Conservation (phyloP, 441 rosid species). For the Eutrema salsugineum region DNA sequence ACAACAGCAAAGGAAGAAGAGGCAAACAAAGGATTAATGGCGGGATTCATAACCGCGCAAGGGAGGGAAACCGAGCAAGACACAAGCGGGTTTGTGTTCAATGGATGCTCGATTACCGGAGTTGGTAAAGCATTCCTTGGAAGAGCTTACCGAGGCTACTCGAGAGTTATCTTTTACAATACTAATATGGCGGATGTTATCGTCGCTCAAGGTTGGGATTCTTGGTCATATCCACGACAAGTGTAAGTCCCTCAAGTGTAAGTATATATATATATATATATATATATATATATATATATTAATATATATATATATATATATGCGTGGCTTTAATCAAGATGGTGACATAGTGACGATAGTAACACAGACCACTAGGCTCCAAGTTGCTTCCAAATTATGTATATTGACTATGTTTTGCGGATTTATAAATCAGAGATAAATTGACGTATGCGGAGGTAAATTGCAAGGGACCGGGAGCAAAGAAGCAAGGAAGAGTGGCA, state of each 20-base stretch:
- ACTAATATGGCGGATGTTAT: not conserved
- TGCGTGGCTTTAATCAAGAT: no score
- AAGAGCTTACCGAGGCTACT: conserved; percentile 10
- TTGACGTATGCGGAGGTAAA: not conserved
- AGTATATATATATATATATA: no score
- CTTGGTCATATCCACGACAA: not conserved
- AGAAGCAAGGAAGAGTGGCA: not conserved
- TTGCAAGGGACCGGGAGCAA: not conserved
- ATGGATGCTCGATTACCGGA: not conserved
- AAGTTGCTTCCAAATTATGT: not conserved
- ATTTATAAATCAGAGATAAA: not conserved
- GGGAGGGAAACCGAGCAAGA: not conserved
- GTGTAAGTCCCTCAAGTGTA: no score
- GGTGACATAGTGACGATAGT: not conserved
- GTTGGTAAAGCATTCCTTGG: not conserved
- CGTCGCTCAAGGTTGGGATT: not conserved
- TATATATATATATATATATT: no score
- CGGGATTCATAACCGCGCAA: conserved; percentile 8
- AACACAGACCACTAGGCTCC: not conserved
- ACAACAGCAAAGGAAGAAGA: not conserved
- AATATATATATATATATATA: no score
- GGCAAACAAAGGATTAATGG: not conserved
- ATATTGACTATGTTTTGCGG: not conserved
- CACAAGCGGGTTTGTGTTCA: conserved; percentile 15
- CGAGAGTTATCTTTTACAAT: conserved; percentile 1